Evolutionary conservation across 2,329 filamentous ascomycete species (phyloP).

Genomic region (Diplocarpon rosae): DNA sequence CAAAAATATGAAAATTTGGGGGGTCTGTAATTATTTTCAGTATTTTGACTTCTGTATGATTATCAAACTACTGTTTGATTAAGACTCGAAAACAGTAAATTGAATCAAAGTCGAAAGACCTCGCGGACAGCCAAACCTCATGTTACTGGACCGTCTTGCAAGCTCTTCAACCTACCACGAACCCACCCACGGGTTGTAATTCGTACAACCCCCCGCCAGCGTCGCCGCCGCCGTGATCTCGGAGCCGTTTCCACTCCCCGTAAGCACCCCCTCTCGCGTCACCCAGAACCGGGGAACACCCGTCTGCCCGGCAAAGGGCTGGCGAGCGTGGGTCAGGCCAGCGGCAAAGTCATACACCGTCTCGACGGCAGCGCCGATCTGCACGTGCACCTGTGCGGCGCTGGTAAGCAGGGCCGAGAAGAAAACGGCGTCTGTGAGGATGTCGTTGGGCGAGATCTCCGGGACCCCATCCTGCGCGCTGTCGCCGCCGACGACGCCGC

Average conservation of each 20-base stretch:
- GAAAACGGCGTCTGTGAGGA: not conserved
- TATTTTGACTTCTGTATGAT: too few relatives aligned
- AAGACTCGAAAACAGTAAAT: too few relatives aligned
- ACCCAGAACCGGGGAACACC: slow-evolving; percentile 26
- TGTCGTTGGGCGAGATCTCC: slow-evolving; percentile 16
- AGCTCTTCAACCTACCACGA: slow-evolving; percentile 3
- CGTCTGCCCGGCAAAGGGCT: slow-evolving; percentile 25
- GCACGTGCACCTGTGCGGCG: slow-evolving; percentile 17
- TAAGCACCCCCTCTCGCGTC: slow-evolving; percentile 16
- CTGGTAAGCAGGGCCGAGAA: not conserved
- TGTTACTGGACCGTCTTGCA: too few relatives aligned
- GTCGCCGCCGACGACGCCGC: slow-evolving; percentile 27
- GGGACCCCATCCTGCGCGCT: slow-evolving; percentile 13
- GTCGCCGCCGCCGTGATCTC: slow-evolving; percentile 19
- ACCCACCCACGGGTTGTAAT: slow-evolving; percentile 24
- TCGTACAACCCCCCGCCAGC: slow-evolving; percentile 16
- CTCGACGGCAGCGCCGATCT: slow-evolving; percentile 22
- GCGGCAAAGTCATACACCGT: slow-evolving; percentile 9
- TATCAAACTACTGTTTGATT: too few relatives aligned
- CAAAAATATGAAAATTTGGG: too few relatives aligned
- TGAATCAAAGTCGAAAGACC: too few relatives aligned
- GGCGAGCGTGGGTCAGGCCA: slow-evolving; percentile 21
- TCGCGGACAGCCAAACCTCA: too few relatives aligned
- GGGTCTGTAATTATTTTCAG: too few relatives aligned
- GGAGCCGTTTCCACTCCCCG: slow-evolving; percentile 14